A percentile compares a stretch with the other conserved stretches of the same genome.
phyloP scores from a whole-genome alignment of 2,329 filamentous ascomycete genomes.

The Lecanicillium sp. region DNA sequence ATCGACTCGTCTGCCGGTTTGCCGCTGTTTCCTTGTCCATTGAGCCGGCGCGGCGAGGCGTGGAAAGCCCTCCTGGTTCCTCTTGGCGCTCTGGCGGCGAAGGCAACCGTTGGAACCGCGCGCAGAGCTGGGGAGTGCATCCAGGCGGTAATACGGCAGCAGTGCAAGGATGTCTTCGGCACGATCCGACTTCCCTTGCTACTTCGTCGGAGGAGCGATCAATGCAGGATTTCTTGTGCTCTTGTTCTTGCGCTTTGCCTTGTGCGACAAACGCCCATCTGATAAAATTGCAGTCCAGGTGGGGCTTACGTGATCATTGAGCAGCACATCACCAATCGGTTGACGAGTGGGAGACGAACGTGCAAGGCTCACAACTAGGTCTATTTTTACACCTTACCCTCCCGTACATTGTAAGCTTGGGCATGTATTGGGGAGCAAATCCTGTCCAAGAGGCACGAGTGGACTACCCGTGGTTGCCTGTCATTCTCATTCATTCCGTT shows the following conservation, averaged over 20 bases:
- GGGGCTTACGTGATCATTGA: neutral
- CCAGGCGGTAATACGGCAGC: slow-evolving; percentile 3
- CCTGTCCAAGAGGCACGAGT: no score
- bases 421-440: no score
- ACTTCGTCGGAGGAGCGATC: neutral
- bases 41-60: slow-evolving; percentile 5
- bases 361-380: no score
- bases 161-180: slow-evolving; percentile 2
- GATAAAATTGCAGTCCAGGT: neutral
- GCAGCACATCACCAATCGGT: no score
- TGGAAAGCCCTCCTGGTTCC: slow-evolving; percentile 2
- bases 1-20: slow-evolving; percentile 6
- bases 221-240: neutral
- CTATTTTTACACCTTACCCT: no score
- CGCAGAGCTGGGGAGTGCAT: slow-evolving; percentile 5
- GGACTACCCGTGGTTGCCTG: no score
- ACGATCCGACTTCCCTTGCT: neutral
- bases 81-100: slow-evolving; percentile 6
- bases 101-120: slow-evolving; percentile 1
- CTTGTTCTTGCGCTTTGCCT: neutral
- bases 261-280: neutral
- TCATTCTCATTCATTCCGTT: no score
- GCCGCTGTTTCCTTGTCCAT: slow-evolving; percentile 4
- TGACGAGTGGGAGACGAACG: no score
- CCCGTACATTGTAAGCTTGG: no score